phyloP scores from a whole-genome alignment of 2,329 filamentous ascomycete genomes.

The Colletotrichum graminicola region DNA sequence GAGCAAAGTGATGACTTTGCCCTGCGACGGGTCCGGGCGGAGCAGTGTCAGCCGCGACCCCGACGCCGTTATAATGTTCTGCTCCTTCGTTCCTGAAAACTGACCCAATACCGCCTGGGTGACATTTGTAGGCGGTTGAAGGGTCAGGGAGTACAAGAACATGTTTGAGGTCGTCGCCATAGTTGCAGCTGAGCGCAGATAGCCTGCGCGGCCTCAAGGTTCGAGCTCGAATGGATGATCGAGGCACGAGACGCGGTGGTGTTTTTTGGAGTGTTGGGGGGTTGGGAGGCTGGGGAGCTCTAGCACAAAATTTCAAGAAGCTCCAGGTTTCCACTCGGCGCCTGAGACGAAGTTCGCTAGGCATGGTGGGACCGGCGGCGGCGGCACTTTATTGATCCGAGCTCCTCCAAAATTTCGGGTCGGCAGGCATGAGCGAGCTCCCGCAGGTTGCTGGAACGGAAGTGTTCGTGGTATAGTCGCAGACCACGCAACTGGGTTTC shows the following conservation, averaged over 20 bases:
- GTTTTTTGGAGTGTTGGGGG: constrained; percentile 34
- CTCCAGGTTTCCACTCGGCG: constrained; percentile 36
- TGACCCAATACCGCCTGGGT: constrained; percentile 93
- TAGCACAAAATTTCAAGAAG: constrained; percentile 42
- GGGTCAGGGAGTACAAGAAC: constrained; percentile 98
- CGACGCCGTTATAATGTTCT: constrained; percentile 95
- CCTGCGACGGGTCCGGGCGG: constrained; percentile 85
- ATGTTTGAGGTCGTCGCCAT: constrained; percentile 99
- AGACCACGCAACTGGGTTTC: constrained; percentile 13
- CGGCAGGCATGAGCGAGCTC: neutral
- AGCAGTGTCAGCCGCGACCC: constrained; percentile 91
- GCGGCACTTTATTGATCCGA: constrained; percentile 37
- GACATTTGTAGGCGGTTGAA: constrained; percentile 91
- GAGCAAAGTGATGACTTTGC: constrained; percentile 86
- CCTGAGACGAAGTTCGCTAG: constrained; percentile 17
- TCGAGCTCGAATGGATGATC: constrained; percentile 36
- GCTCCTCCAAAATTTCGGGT: constrained; percentile 41
- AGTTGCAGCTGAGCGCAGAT: constrained; percentile 62
- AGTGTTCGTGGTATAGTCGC: neutral
- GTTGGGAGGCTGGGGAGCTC: constrained; percentile 39
- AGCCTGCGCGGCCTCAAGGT: constrained; percentile 62
- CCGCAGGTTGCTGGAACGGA: constrained; percentile 6
- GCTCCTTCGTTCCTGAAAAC: constrained; percentile 95
- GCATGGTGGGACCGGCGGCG: constrained; percentile 1
- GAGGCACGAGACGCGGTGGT: constrained; percentile 37